These are phyloP conservation scores for Mangifera indica DNA, from an alignment of 345 rosid genomes.

Conservation along the genomic window DNA sequence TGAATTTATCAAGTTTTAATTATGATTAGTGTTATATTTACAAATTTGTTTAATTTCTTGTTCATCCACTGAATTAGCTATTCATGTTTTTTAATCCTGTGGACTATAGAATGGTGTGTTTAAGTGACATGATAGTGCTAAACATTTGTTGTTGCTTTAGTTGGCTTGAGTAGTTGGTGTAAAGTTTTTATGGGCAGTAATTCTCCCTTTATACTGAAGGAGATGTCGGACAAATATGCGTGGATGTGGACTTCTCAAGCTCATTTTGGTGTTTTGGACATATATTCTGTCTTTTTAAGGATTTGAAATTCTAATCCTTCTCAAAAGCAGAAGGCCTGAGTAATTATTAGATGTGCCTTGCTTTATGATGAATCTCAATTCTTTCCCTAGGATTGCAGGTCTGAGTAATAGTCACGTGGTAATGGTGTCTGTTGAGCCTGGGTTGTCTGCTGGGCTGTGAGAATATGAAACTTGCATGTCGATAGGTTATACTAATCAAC, in stretches of 20 bases:
- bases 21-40: no score
- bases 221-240: no score
- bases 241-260: no score
- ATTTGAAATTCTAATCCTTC: no score
- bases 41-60: no score
- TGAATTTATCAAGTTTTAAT: no score
- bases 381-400: neutral
- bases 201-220: neutral
- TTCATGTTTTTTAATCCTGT: neutral
- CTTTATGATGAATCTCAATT: neutral
- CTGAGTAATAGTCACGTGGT: neutral
- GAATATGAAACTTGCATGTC: neutral
- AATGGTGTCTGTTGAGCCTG: neutral
- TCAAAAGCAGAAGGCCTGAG: no score
- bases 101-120: neutral
- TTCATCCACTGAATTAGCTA: no score
- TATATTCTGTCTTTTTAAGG: no score
- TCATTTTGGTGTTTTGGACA: no score
- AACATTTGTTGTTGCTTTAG: neutral
- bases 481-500: neutral
- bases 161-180: neutral
- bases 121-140: no score
- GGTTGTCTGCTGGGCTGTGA: slow-evolving; percentile 1
- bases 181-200: neutral
- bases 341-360: neutral